Percentiles rank a stretch among this genome's conserved stretches.
Evolutionary conservation across 2,329 filamentous ascomycete species (phyloP).

Genomic region (Nemania diffusa): DNA sequence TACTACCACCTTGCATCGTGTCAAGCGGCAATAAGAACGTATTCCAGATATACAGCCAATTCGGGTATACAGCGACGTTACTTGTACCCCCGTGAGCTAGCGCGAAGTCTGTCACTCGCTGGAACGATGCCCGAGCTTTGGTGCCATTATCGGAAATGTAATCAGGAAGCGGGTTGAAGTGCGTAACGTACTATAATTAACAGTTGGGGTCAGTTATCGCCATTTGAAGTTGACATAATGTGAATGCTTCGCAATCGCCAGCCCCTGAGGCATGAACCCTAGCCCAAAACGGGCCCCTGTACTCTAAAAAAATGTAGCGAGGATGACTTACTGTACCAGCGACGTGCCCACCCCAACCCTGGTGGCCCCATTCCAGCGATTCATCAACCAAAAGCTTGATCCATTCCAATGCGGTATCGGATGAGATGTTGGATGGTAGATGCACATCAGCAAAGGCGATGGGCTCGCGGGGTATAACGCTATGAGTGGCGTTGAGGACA

Average conservation of each 20-base stretch:
- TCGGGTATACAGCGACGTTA: conserved; percentile 33
- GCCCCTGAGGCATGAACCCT: background rate
- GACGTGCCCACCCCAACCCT: conserved; percentile 40
- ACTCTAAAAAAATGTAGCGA: background rate
- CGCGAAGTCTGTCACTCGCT: conserved; percentile 36
- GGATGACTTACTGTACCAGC: conserved; percentile 29
- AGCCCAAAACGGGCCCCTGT: background rate
- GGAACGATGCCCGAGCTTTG: conserved; percentile 30
- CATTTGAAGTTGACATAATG: background rate
- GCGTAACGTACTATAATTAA: conserved; percentile 27
- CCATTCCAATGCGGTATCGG: conserved; percentile 35
- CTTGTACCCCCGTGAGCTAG: conserved; percentile 35
- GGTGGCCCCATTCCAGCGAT: conserved; percentile 35
- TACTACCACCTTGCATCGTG: conserved; percentile 29
- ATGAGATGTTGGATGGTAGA: conserved; percentile 36
- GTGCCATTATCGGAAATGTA: conserved; percentile 35
- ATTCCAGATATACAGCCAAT: conserved; percentile 37
- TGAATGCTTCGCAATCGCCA: background rate
- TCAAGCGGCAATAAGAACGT: conserved; percentile 29
- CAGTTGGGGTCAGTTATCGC: background rate
- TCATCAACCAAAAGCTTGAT: conserved; percentile 36
- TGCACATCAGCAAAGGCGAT: conserved; percentile 38
- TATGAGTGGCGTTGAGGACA: conserved; percentile 48
- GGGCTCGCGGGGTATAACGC: conserved; percentile 36
- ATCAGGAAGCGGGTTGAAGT: conserved; percentile 36